These are phyloP conservation scores for Rhodotorula babjevae DNA, from an alignment of 768 basidiomycete genomes.

Conservation along the genomic window DNA sequence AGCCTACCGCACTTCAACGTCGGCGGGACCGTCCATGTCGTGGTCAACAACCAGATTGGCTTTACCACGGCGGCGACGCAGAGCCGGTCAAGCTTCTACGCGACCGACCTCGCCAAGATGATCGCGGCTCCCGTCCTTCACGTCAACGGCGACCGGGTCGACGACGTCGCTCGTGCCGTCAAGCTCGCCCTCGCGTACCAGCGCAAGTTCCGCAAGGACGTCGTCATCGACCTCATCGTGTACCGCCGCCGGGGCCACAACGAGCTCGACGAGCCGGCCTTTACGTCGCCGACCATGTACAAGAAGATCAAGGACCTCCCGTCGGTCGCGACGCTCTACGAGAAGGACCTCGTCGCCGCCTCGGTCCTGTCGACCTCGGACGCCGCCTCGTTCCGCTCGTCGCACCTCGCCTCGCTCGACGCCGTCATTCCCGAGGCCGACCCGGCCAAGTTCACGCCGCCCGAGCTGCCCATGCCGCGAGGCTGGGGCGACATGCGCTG, in stretches of 20 bases:
- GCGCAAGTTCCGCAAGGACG: constrained; percentile 73
- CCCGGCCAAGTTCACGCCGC: constrained; percentile 37
- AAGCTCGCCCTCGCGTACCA: constrained; percentile 83
- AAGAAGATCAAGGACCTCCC: constrained; percentile 78
- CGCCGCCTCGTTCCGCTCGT: constrained; percentile 55
- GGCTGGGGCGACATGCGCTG: constrained; percentile 62
- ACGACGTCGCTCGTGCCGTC: constrained; percentile 81
- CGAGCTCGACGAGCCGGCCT: constrained; percentile 53
- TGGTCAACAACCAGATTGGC: constrained; percentile 72
- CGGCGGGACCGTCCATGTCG: constrained; percentile 82
- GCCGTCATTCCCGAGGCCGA: constrained; percentile 56
- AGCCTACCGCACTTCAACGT: constrained; percentile 79
- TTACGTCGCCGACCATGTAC: constrained; percentile 89
- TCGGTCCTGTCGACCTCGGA: constrained; percentile 56
- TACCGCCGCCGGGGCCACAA: constrained; percentile 66
- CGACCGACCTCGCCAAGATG: constrained; percentile 51
- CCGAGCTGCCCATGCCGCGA: constrained; percentile 58
- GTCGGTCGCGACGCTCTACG: constrained; percentile 29
- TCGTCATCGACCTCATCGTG: constrained; percentile 63
- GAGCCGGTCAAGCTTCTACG: constrained; percentile 75
- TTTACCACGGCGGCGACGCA: constrained; percentile 79
- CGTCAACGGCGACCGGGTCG: constrained; percentile 85
- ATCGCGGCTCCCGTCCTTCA: constrained; percentile 82
- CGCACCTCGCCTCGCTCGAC: constrained; percentile 64
- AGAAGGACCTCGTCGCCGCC: constrained; percentile 45